A percentile compares a stretch with the other conserved stretches of the same genome.
Conservation (phyloP, 768 basidiomycete species). For the Gelatoporia subvermispora region DNA sequence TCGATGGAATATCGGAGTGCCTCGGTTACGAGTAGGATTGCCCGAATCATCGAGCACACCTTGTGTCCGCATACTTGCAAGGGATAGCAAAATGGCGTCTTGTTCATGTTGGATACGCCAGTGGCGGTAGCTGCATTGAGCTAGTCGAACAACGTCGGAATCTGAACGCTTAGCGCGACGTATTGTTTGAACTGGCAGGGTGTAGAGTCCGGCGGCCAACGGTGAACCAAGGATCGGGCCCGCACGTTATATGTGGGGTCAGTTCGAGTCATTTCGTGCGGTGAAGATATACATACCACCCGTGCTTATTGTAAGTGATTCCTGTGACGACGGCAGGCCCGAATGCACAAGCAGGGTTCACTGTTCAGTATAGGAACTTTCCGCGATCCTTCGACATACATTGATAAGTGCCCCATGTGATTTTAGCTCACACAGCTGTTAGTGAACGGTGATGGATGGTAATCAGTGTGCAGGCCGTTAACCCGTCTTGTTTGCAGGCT, state of each 20-base stretch:
- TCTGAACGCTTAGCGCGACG: conserved; percentile 10
- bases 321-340: conserved; percentile 66
- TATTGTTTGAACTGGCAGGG: conserved; percentile 50
- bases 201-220: conserved; percentile 53
- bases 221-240: conserved; percentile 66
- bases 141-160: neutral
- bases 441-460: too few relatives aligned
- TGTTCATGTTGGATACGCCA: conserved; percentile 49
- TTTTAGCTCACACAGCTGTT: too few relatives aligned
- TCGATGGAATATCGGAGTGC: too few relatives aligned
- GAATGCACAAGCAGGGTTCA: conserved; percentile 68
- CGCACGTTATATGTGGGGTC: conserved; percentile 44
- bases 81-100: conserved; percentile 27
- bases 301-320: conserved; percentile 48
- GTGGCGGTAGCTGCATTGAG: conserved; percentile 23
- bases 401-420: too few relatives aligned
- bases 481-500: too few relatives aligned
- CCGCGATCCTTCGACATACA: too few relatives aligned
- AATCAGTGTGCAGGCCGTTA: too few relatives aligned
- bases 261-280: neutral
- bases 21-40: too few relatives aligned
- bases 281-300: conserved; percentile 43
- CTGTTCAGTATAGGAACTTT: too few relatives aligned
- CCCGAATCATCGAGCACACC: too few relatives aligned
- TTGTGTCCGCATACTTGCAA: too few relatives aligned